Evolutionary conservation across 2,329 filamentous ascomycete species (phyloP), one percentile per base, ranked within the genome.

Genomic region (Penicillium concentricum): DNA sequence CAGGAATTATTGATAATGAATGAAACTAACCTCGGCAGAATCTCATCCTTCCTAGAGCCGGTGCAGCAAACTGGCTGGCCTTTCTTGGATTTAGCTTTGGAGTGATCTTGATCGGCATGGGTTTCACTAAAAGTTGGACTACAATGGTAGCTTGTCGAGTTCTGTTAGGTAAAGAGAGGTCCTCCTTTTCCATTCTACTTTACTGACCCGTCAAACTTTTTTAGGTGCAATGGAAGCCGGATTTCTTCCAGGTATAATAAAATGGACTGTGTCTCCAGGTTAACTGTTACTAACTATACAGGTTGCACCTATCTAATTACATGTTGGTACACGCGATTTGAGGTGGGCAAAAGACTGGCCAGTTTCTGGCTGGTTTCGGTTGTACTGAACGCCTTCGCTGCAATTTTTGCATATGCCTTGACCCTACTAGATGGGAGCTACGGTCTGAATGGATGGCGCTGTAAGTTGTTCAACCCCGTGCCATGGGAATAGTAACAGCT

Each of bases 331-430:
- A 67, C 63, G 16, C 64, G 74, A 4, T 75, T 69, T 42, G 73
- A 76, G 55, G 67, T 76, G 2, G 70, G 64, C 15, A 70, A 69
- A 38, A 60, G 70, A 35, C 59, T 63, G 22, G 57, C 67, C 8
- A 49, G 44, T 2, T 69, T 69, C 37, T 69, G 61, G 61, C 43
- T 67, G 9, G 52, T 68, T 22, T 63, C 61, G 10, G 54, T 62
- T 37, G 47, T 67, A 12, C 32, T 62, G 22, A 61, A 59, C 41
- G 71, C 67, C 0, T 73, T 72, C 34, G 65, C 66, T 5, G 68
- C 66, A 5, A 74, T 78, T n/a, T 69, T 76, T 30, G 74, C 72
- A 0, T 76, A 71, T 20, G 72, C 69, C 0, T 69, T 78, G 39
- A 69, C 67, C 30, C 57, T 67, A 32, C 55, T 72, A 45, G 55